Conservation (phyloP, 2,329 filamentous ascomycete species). For the Beauveria sp. region DNA sequence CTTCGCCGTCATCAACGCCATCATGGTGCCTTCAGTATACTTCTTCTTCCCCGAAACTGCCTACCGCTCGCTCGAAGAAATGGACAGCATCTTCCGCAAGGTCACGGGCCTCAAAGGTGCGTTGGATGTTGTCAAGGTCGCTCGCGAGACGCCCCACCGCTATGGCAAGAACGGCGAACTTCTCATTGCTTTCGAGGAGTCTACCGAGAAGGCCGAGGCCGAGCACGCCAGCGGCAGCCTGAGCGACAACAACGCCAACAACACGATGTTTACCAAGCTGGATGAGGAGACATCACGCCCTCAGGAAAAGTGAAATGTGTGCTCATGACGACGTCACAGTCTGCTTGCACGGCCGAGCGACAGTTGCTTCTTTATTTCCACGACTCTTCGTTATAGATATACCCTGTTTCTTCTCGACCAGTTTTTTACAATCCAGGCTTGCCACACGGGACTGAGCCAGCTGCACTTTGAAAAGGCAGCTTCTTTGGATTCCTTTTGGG, state of each 20-base stretch:
- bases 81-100: conserved; percentile 57
- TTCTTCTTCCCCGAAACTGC: conserved; percentile 60
- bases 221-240: conserved; percentile 22
- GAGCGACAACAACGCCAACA: conserved; percentile 19
- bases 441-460: not conserved
- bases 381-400: conserved; percentile 2
- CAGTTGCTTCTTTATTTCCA: not conserved
- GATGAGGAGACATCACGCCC: conserved; percentile 28
- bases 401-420: conserved; percentile 6
- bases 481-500: not conserved
- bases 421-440: not conserved
- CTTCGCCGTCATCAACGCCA: conserved; percentile 57
- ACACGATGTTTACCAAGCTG: conserved; percentile 21
- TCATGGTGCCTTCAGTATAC: conserved; percentile 50
- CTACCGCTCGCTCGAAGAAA: conserved; percentile 57
- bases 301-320: conserved; percentile 10
- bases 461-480: not conserved
- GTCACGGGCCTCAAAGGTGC: conserved; percentile 34
- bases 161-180: conserved; percentile 54
- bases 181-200: conserved; percentile 36
- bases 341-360: not conserved
- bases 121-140: conserved; percentile 29
- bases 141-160: conserved; percentile 40
- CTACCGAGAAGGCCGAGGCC: conserved; percentile 18
- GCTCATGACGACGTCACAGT: not conserved